Evolutionary conservation across 1,139 yeast genomes (phyloP).

Genomic region (Sugiyamaella japonica): DNA sequence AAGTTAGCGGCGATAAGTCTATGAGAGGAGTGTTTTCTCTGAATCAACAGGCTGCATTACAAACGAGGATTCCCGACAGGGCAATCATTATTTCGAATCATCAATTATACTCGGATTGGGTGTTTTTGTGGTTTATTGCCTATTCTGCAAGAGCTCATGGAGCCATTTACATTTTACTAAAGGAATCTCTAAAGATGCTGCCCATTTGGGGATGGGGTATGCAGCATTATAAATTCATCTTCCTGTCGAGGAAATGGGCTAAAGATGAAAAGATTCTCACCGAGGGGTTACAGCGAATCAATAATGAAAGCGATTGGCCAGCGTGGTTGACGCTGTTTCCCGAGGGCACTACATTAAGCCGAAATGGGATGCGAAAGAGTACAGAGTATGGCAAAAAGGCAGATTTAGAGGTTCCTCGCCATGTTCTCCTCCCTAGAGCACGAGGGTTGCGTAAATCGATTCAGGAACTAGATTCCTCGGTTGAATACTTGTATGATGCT

Average conservation of each 20-base stretch:
- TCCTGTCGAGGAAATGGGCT: conserved; percentile 83
- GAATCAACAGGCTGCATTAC: conserved; percentile 28
- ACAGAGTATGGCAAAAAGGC: conserved; percentile 56
- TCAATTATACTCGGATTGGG: conserved; percentile 95
- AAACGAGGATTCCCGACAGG: conserved; percentile 40
- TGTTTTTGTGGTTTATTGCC: conserved; percentile 83
- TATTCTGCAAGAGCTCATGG: conserved; percentile 67
- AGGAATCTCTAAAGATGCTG: conserved; percentile 69
- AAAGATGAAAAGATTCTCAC: conserved; percentile 63
- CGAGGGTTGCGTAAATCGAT: conserved; percentile 76
- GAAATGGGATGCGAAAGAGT: conserved; percentile 60
- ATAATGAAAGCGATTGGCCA: conserved; percentile 42
- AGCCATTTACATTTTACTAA: conserved; percentile 67
- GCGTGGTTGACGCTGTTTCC: conserved; percentile 74
- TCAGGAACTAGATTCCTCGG: conserved; percentile 56
- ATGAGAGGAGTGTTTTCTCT: conserved; percentile 34
- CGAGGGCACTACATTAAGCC: conserved; percentile 88
- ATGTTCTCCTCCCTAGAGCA: conserved; percentile 75
- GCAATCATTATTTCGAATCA: conserved; percentile 79
- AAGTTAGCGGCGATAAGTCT: conserved; percentile 38
- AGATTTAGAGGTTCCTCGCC: conserved; percentile 48
- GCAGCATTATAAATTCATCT: conserved; percentile 75
- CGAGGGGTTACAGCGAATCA: conserved; percentile 55
- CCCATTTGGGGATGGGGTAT: conserved; percentile 90
- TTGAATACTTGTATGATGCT: conserved; percentile 73